Evolutionary conservation across 2,329 filamentous ascomycete genomes (phyloP).

Genomic region (Verticillium zaregamsianum): DNA sequence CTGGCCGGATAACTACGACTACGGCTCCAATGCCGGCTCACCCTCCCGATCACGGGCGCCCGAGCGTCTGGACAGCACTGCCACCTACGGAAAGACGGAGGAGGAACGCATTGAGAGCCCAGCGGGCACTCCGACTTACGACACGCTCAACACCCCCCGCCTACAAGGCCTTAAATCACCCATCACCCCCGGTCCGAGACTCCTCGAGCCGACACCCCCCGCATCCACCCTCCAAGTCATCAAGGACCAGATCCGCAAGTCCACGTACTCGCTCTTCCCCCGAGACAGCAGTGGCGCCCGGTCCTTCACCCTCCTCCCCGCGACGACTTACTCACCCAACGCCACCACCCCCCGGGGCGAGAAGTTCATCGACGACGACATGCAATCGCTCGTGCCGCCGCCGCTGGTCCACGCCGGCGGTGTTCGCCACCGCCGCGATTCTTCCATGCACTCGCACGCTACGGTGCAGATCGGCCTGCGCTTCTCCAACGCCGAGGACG

Average conservation of each 20-base stretch:
- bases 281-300: conserved; percentile 21
- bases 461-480: conserved; percentile 70
- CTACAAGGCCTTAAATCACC: conserved; percentile 12
- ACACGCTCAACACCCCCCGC: conserved; percentile 17
- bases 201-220: conserved; percentile 8
- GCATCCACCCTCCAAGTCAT: conserved; percentile 10
- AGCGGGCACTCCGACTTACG: conserved; percentile 15
- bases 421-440: conserved; percentile 49
- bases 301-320: conserved; percentile 36
- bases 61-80: conserved; percentile 25
- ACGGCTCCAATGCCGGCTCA: conserved; percentile 29
- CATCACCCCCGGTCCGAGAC: conserved; percentile 16
- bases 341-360: neutral
- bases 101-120: conserved; percentile 19
- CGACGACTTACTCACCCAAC: conserved; percentile 39
- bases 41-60: conserved; percentile 22
- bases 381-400: conserved; percentile 9
- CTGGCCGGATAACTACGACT: conserved; percentile 25
- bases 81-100: neutral
- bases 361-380: conserved; percentile 5
- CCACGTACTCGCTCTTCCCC: conserved; percentile 37
- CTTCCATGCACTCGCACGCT: conserved; percentile 57
- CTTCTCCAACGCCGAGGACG: conserved; percentile 55
- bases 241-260: conserved; percentile 27
- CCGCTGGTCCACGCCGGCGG: conserved; percentile 19